Conservation (phyloP, 2,329 filamentous ascomycete species). For the Talaromyces sp. region DNA sequence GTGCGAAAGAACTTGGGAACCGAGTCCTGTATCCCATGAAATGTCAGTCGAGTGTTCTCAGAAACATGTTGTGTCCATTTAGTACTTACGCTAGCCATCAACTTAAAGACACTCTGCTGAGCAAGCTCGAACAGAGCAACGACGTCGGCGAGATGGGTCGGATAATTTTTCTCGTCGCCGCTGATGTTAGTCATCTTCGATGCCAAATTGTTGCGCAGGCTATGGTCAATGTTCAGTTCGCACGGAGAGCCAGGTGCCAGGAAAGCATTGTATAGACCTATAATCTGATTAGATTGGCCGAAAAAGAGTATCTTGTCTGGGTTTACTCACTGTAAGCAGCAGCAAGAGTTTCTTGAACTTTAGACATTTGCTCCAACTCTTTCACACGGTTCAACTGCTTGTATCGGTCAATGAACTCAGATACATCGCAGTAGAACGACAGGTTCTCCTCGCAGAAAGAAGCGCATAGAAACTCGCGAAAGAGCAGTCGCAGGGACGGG, state of each 20-base stretch:
- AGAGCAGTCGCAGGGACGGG: constrained; percentile 78
- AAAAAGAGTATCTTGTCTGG: no score
- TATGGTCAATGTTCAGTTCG: constrained; percentile 95
- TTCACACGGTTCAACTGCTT: constrained; percentile 48
- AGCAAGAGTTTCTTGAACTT: constrained; percentile 89
- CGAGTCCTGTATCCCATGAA: constrained; percentile 47
- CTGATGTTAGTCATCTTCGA: constrained; percentile 96
- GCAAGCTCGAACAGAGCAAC: constrained; percentile 86
- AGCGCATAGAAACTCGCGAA: constrained; percentile 88
- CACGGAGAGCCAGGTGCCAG: constrained; percentile 90
- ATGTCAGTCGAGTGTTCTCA: constrained; percentile 10
- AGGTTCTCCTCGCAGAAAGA: constrained; percentile 97
- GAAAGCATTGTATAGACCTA: constrained; percentile 92
- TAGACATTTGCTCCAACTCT: constrained; percentile 59
- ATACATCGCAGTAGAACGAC: constrained; percentile 91
- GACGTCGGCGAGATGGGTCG: constrained; percentile 83
- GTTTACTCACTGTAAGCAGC: constrained; percentile 70
- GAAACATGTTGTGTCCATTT: background rate
- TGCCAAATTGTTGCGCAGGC: constrained; percentile 85
- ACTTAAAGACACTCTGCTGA: constrained; percentile 90
- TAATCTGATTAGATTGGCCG: constrained; percentile 14
- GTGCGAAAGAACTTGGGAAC: constrained; percentile 61
- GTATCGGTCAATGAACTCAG: constrained; percentile 72
- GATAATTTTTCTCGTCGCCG: constrained; percentile 86
- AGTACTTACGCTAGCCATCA: constrained; percentile 91